A percentile compares a stretch with the other conserved stretches of the same genome.
These are phyloP conservation scores for Arthrobotrys sinensis DNA, from an alignment of 2,329 filamentous ascomycete species.

Conservation along the genomic window DNA sequence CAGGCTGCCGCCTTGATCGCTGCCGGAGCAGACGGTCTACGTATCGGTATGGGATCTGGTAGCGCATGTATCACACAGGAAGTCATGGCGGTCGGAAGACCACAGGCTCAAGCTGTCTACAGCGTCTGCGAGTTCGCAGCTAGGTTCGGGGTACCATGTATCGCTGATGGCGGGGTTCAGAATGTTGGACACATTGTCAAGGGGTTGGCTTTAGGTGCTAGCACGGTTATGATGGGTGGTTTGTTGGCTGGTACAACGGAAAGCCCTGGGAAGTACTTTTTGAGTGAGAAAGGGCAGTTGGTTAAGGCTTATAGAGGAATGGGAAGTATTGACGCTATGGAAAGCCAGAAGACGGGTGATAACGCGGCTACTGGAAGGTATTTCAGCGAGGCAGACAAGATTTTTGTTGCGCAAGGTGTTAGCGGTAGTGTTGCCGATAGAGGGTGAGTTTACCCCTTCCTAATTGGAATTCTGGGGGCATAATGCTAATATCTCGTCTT, in stretches of 20 bases:
- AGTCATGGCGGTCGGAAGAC: conserved; percentile 98
- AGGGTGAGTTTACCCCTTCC: conserved; percentile 70
- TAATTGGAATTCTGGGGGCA: background rate
- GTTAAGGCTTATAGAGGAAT: conserved; percentile 99
- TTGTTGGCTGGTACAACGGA: conserved; percentile 96
- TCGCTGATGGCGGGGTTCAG: conserved; percentile 97
- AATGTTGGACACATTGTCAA: conserved; percentile 99
- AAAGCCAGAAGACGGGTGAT: conserved; percentile 80
- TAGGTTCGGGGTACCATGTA: conserved; percentile 95
- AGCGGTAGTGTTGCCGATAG: conserved; percentile 85
- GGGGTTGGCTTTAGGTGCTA: conserved; percentile 92
- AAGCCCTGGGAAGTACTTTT: conserved; percentile 95
- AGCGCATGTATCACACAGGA: conserved; percentile 99
- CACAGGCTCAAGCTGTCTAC: conserved; percentile 93
- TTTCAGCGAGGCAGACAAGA: conserved; percentile 95
- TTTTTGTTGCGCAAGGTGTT: conserved; percentile 96
- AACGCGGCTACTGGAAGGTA: conserved; percentile 98
- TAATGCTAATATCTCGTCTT: conserved; percentile 18
- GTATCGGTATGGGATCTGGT: conserved; percentile 98
- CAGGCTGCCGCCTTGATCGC: conserved; percentile 93
- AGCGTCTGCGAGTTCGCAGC: conserved; percentile 90
- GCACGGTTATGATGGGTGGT: conserved; percentile 99
- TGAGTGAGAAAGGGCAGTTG: conserved; percentile 95
- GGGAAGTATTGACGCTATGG: conserved; percentile 98
- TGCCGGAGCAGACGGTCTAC: conserved; percentile 93